Evolutionary conservation across 805 yeast genomes (phyloP), one percentile per base, ranked within the genome.

Genomic region (Cyberlindnera maclurae): DNA sequence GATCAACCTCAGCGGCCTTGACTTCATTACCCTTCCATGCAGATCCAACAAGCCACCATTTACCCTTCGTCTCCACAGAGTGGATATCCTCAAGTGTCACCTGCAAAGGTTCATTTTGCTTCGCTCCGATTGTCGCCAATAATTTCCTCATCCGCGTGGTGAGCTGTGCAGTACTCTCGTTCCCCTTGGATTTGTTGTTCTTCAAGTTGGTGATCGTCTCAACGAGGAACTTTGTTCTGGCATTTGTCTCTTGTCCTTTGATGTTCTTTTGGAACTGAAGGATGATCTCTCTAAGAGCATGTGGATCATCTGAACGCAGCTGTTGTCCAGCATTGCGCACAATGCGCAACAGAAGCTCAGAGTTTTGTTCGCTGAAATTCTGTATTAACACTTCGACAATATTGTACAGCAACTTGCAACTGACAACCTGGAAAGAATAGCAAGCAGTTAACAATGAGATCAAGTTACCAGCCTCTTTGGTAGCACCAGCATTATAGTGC

Each of bases 1-100:
- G 42, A n/a, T 49, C 41, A 3, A 42, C 50, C 20, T 57, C 51
- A 15, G 40, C 15, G 31, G 57, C 26, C 45, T 13, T 29, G 16
- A 17, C 47, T 32, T 62, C 68, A 39, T 67, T 63, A 3, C 96
- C 96, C 53, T 78, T 85, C 96, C 97, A 93, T 0, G 98, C 96
- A 1, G 97, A 85, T 36, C 99, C 99, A 24, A 93, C 90, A 26
- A 93, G 68, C 99, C 99, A 93, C 99, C 99, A 93, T 61, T 90
- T 93, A 41, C 99, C 99, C 47, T 78, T 77, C 1, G 81, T 75
- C 12, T 81, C 84, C 17, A 86, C 71, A 44, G 75, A 77, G 35
- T 74, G 77, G 41, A 93, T 87, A 63, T 93, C 99, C 33, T 77
- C 79, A 15, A 90, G 64, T 3, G 85, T 65, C 0, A 93, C 97